phyloP scores from a whole-genome alignment of 2,329 filamentous ascomycete genomes.

The Paecilomyces formosus region DNA sequence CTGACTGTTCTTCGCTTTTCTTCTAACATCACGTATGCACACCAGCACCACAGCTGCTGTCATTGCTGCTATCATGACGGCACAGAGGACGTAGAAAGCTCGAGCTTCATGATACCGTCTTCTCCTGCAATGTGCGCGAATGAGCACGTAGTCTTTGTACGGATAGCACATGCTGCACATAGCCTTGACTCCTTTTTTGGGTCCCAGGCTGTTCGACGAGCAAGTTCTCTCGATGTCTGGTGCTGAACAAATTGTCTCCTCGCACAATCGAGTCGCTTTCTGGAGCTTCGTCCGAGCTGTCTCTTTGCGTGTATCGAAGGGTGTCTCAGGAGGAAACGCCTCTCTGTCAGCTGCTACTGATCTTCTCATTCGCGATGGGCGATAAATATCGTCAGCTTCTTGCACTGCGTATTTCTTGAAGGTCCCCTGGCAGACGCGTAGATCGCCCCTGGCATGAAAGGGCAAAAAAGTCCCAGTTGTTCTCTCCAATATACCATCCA shows the following conservation, averaged over 20 bases:
- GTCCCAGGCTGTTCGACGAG: neutral
- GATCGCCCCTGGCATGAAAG: neutral
- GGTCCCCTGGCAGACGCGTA: neutral
- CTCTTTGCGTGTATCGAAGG: neutral
- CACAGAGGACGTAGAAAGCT: constrained; percentile 9
- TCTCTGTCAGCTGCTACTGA: neutral
- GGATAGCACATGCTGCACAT: constrained; percentile 11
- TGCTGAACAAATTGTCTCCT: constrained; percentile 6
- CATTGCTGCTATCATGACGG: constrained; percentile 5
- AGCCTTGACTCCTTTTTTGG: constrained; percentile 1
- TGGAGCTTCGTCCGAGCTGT: neutral
- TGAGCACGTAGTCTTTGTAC: constrained; percentile 4
- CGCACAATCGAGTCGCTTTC: constrained; percentile 1
- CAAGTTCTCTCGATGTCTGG: constrained; percentile 6
- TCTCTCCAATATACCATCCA: neutral
- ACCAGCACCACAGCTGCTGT: constrained; percentile 5
- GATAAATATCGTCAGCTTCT: neutral
- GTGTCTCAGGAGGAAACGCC: neutral
- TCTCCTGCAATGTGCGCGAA: constrained; percentile 7
- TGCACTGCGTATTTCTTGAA: neutral
- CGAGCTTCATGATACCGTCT: constrained; percentile 6
- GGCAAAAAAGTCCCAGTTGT: neutral
- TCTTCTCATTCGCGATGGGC: neutral
- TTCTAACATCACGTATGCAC: constrained; percentile 6
- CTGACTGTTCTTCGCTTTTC: neutral